Conservation (phyloP, 1,284 basidiomycete genomes). For the Cryptococcus sp. region DNA sequence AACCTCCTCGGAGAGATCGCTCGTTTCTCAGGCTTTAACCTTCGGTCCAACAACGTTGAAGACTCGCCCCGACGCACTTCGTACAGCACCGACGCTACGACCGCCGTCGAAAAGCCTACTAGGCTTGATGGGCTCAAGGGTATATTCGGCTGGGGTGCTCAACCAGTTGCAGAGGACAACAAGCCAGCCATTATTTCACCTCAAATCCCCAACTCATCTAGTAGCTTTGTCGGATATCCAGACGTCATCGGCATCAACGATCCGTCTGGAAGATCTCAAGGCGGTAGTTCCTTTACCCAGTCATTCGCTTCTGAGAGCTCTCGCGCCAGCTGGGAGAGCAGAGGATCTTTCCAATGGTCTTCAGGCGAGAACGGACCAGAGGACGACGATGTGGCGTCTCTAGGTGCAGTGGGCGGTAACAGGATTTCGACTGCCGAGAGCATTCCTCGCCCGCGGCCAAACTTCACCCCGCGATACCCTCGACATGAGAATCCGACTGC, state of each 20-base stretch:
- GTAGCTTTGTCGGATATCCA: slow-evolving; percentile 38
- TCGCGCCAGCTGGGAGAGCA: slow-evolving; percentile 51
- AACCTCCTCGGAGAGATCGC: slow-evolving; percentile 41
- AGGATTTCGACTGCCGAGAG: slow-evolving; percentile 36
- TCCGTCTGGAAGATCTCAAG: slow-evolving; percentile 29
- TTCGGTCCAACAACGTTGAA: slow-evolving; percentile 9
- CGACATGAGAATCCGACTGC: slow-evolving; percentile 41
- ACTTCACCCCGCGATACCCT: slow-evolving; percentile 52
- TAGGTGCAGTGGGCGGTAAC: slow-evolving; percentile 24
- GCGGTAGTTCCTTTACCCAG: slow-evolving; percentile 45
- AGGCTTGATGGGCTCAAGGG: slow-evolving; percentile 44
- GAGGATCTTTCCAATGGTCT: slow-evolving; percentile 51
- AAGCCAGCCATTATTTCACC: slow-evolving; percentile 20
- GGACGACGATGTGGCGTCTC: slow-evolving; percentile 21
- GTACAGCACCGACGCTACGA: slow-evolving; percentile 23
- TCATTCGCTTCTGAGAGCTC: slow-evolving; percentile 37
- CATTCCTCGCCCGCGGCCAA: slow-evolving; percentile 46
- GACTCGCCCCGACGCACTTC: slow-evolving; percentile 14
- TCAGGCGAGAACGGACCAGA: slow-evolving; percentile 36
- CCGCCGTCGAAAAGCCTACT: slow-evolving; percentile 32
- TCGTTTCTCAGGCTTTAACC: slow-evolving; percentile 34
- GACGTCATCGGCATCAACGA: slow-evolving; percentile 43
- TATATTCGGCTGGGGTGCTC: slow-evolving; percentile 36
- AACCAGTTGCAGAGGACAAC: slow-evolving; percentile 22
- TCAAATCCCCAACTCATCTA: slow-evolving; percentile 19